Conservation (phyloP, 306 rosid genomes). For the Prinsepia uniflora region DNA sequence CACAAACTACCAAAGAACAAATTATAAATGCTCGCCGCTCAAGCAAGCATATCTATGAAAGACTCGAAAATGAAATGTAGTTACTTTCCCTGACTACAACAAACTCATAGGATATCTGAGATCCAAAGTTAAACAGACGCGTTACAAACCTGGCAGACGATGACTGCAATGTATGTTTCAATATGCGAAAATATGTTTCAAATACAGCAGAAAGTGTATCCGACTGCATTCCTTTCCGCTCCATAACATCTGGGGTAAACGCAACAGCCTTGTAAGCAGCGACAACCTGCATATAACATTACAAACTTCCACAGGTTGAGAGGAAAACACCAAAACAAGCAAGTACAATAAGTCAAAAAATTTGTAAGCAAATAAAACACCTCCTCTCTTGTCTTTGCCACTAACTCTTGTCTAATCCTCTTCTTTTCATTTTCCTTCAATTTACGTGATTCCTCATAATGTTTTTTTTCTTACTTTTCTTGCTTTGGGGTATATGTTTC, state of each 20-base stretch:
- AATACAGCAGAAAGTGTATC: slow-evolving; percentile 89
- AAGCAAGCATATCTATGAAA: background rate
- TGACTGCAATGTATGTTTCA: slow-evolving; percentile 73
- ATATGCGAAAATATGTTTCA: slow-evolving; percentile 86
- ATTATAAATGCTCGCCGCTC: background rate
- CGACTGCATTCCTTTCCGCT: slow-evolving; percentile 74
- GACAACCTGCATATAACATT: slow-evolving; percentile 56
- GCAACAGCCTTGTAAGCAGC: slow-evolving; percentile 95
- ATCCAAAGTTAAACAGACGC: slow-evolving; percentile 6
- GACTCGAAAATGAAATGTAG: background rate
- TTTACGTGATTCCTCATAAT: slow-evolving; percentile 51
- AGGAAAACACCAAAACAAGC: slow-evolving; percentile 16
- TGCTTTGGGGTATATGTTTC: slow-evolving; percentile 51
- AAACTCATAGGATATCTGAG: background rate
- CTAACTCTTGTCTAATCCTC: slow-evolving; percentile 57
- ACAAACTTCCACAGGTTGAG: slow-evolving; percentile 9
- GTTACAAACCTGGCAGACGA: slow-evolving; percentile 38
- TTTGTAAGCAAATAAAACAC: slow-evolving; percentile 34
- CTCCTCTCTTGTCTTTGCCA: slow-evolving; percentile 75
- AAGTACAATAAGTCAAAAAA: slow-evolving; percentile 20
- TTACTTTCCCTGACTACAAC: background rate
- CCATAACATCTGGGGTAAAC: slow-evolving; percentile 59
- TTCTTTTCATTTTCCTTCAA: slow-evolving; percentile 59
- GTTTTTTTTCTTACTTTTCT: slow-evolving; percentile 60
- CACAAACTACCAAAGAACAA: slow-evolving; percentile 1